A percentile compares a stretch with the other conserved stretches of the same genome.
Conservation (phyloP, 2,329 filamentous ascomycete species). For the Penicillium occitanis region DNA sequence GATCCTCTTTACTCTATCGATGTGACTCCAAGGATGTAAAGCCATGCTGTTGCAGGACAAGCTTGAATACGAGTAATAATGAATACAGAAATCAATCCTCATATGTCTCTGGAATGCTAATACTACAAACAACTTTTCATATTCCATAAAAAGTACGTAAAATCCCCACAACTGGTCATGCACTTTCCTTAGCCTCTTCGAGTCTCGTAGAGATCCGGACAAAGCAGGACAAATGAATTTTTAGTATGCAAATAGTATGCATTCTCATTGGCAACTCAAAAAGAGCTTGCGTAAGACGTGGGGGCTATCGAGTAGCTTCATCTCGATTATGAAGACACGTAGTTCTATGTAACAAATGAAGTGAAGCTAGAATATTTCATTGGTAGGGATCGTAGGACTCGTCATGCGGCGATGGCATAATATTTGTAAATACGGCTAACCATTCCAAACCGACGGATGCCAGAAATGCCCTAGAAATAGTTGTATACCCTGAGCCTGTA, state of each 20-base stretch:
- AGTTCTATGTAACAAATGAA: not conserved
- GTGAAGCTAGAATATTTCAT: not conserved
- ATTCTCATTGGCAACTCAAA: not conserved
- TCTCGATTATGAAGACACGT: not conserved
- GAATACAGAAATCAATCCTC: not conserved
- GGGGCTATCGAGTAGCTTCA: not conserved
- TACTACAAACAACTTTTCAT: not conserved
- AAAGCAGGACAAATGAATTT: not conserved
- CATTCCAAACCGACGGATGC: not conserved
- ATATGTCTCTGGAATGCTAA: not conserved
- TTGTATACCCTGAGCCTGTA: not conserved
- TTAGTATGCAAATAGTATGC: not conserved
- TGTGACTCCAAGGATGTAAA: too few species aligned
- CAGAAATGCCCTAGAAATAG: not conserved
- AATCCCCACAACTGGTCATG: not conserved
- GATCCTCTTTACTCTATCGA: not conserved
- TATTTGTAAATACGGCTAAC: not conserved
- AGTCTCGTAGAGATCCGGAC: not conserved
- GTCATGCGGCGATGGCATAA: not conserved
- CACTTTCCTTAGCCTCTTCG: not conserved
- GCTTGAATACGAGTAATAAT: not conserved
- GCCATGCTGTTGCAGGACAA: not conserved
- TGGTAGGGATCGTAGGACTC: not conserved
- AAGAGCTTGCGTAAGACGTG: not conserved
- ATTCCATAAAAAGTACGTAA: not conserved